Percentiles rank a stretch among this genome's conserved stretches.
Evolutionary conservation across 768 basidiomycete genomes (phyloP).

Genomic region (Amylocystis lapponica): DNA sequence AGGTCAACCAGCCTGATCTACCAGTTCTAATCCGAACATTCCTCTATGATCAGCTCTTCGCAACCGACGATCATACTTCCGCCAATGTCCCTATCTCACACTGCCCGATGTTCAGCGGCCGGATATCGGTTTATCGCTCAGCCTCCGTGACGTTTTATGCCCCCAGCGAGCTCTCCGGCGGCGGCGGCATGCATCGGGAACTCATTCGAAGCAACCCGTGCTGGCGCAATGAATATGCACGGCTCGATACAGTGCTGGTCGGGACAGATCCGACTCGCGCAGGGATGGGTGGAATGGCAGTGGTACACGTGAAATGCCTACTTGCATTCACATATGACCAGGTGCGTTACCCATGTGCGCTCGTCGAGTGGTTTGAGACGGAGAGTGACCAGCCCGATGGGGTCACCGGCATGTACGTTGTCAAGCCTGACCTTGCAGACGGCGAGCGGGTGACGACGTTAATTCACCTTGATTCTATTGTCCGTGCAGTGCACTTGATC

Average conservation of each 20-base stretch:
- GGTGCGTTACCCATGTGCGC: conserved; percentile 17
- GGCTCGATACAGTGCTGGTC: conserved; percentile 20
- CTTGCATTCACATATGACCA: conserved; percentile 19
- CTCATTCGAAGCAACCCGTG: conserved; percentile 12
- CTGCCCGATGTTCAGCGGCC: not conserved
- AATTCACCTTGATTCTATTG: conserved; percentile 12
- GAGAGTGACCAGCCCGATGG: conserved; percentile 11
- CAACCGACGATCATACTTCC: too few species aligned
- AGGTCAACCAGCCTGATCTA: not conserved
- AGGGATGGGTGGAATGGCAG: conserved; percentile 13
- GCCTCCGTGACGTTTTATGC: conserved; percentile 16
- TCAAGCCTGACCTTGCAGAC: conserved; percentile 10
- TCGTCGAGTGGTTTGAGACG: not conserved
- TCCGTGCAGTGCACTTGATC: conserved; percentile 25
- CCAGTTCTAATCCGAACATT: too few species aligned
- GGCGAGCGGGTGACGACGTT: conserved; percentile 11
- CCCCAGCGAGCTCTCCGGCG: conserved; percentile 21
- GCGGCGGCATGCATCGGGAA: conserved; percentile 20
- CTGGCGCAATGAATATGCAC: conserved; percentile 12
- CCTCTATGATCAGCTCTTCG: too few species aligned
- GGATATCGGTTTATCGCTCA: conserved; percentile 13
- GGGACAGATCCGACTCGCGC: not conserved
- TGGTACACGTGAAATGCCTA: conserved; percentile 14
- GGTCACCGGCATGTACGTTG: conserved; percentile 25
- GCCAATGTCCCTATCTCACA: not conserved